These are phyloP conservation scores for Acrodontium crateriforme DNA, from an alignment of 2,329 filamentous ascomycete species.

Conservation along the genomic window DNA sequence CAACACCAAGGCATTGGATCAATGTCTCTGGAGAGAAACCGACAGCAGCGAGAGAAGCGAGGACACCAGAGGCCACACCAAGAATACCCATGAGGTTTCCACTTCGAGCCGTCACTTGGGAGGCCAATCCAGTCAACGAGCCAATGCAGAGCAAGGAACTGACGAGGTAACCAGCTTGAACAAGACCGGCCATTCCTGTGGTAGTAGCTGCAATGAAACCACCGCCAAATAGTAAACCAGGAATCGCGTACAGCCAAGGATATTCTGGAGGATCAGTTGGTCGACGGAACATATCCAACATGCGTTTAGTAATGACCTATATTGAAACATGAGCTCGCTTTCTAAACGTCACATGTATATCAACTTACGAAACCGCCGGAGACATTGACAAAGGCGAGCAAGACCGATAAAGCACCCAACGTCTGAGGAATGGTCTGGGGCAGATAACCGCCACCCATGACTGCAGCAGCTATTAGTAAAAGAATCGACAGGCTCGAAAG, in stretches of 20 bases:
- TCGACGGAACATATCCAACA: conserved; percentile 83
- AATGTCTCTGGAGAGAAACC: conserved; percentile 69
- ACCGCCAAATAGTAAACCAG: conserved; percentile 62
- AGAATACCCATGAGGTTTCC: conserved; percentile 80
- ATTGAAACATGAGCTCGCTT: too few species aligned
- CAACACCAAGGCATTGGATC: conserved; percentile 65
- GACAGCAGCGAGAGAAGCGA: conserved; percentile 68
- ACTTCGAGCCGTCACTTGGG: conserved; percentile 68
- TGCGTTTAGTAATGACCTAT: conserved; percentile 84
- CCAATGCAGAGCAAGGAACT: conserved; percentile 76
- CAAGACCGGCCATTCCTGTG: conserved; percentile 69
- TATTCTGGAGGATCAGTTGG: conserved; percentile 81
- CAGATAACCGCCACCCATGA: conserved; percentile 56
- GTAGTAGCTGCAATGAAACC: conserved; percentile 68
- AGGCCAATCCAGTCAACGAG: conserved; percentile 68
- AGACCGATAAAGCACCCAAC: conserved; percentile 65
- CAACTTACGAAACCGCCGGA: conserved; percentile 79
- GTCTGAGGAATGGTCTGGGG: conserved; percentile 66
- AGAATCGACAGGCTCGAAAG: too few species aligned
- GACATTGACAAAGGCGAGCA: conserved; percentile 78
- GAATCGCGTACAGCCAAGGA: conserved; percentile 72
- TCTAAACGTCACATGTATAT: too few species aligned
- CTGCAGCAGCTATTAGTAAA: background rate
- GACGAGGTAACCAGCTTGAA: conserved; percentile 76
- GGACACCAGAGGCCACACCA: conserved; percentile 68